These are phyloP conservation scores for Fusarium chaquense DNA, from an alignment of 2,329 filamentous ascomycete species.

Conservation along the genomic window DNA sequence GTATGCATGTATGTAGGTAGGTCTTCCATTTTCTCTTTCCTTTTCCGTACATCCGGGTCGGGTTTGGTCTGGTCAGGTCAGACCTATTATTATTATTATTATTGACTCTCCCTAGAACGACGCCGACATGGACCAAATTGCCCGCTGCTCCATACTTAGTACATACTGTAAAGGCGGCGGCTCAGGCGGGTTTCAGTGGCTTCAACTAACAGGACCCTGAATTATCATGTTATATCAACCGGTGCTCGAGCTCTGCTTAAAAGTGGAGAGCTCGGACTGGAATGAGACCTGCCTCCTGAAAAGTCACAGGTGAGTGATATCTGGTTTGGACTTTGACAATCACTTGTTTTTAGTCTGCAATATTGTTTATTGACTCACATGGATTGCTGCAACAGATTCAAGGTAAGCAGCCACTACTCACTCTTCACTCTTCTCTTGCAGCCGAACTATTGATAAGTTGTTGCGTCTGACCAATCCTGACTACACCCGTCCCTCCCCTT, in stretches of 20 bases:
- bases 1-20: neutral
- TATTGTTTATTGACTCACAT: neutral
- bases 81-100: neutral
- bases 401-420: constrained; percentile 2
- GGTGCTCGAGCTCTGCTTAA: neutral
- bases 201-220: constrained; percentile 14
- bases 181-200: constrained; percentile 30
- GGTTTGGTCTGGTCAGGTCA: neutral
- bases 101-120: constrained; percentile 3
- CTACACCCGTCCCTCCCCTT: constrained; percentile 36
- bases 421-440: constrained; percentile 2
- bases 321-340: constrained; percentile 4
- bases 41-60: neutral
- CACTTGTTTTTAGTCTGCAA: neutral
- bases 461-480: constrained; percentile 36
- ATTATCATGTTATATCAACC: constrained; percentile 6
- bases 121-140: neutral
- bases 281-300: constrained; percentile 7
- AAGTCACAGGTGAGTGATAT: constrained; percentile 11
- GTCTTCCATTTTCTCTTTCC: neutral
- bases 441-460: constrained; percentile 23
- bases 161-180: neutral
- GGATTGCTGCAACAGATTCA: neutral
- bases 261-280: constrained; percentile 4
- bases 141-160: neutral